Evolutionary conservation across 2,329 filamentous ascomycete species (phyloP), one percentile per base, ranked within the genome.

Genomic region (Dothideomycetidae sp.): DNA sequence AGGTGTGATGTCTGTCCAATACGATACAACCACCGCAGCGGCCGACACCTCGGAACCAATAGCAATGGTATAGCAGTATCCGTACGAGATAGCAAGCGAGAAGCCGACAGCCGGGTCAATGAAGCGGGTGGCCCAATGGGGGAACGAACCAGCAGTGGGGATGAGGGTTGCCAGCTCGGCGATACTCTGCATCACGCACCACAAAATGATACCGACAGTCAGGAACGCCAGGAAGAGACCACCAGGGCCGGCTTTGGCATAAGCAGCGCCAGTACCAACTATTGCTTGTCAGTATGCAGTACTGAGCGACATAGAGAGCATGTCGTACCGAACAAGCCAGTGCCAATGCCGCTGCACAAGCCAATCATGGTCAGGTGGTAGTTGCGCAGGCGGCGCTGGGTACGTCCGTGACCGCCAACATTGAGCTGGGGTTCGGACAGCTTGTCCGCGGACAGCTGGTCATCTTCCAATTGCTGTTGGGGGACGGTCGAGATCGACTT

Each of bases 271-370:
- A 29, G 62, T 62, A 21, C 66, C 63, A 33, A 71, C n/a, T n/a
- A n/a, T n/a, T n/a, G n/a, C n/a, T n/a, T n/a, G n/a, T n/a, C n/a
- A n/a, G n/a, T n/a, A n/a, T n/a, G n/a, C n/a, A n/a, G n/a, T n/a
- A n/a, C n/a, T n/a, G n/a, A n/a, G n/a, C n/a, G n/a, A n/a, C n/a
- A n/a, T n/a, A n/a, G n/a, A n/a, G n/a, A n/a, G n/a, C n/a, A n/a
- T n/a, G n/a, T n/a, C n/a, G n/a, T n/a, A n/a, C n/a, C 61, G 49
- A 70, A 72, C 3, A 71, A 55, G 50, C 68, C 68, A 18, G 67
- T 70, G 29, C 67, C 67, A n/a, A 26, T 26, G n/a, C 21, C 21
- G n/a, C 21, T 26, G 21, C 21, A 26, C 28, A 48, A 46, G 26
- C 46, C 46, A 34, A 48, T 48, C 38, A 45, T 44, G 4, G 46